Base-by-base conservation (phyloP, 2,329 filamentous ascomycete species). In the Ophiostoma australiae region DNA sequence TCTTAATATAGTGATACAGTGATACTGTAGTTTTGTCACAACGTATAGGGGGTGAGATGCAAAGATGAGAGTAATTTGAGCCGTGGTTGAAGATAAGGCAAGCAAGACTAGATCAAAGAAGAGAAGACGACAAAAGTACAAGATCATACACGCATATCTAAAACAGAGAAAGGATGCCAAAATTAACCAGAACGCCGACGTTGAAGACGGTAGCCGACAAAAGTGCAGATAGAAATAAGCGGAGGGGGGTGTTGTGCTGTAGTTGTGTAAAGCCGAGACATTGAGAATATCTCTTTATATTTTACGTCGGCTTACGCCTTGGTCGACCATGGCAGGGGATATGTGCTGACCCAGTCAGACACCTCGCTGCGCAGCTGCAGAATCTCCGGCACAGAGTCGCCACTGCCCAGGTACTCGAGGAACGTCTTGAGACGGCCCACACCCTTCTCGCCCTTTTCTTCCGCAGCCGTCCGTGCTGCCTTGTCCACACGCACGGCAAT, bases 401-500 rank as follows among this genome's bases (percentile, higher is more conserved):
- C 90, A 73, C 87, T 87, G 55, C 88, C 88, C 17, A 93, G 82
- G 76, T 88, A 87, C 61, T 91, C 87, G 75, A 90, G 80, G 80
- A 92, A 93, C 39, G 86, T 84, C 79, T 87, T 90, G 67, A 92
- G 82, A 76, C 86, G 87, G 68, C 85, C 86, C 33, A 86, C 84
- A 75, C 82, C 86, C 83, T 91, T 91, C 74, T 90, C 86, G 35
- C 86, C 87, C 76, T 85, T 87, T 73, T 89, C 87, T 78, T 89
- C 86, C 13, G 89, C 88, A n/a, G 86, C 86, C 76, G 90, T 89
- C 76, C 87, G 86, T 4, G 89, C 90, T 73, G 87, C 86, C 80
- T 88, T 92, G 80, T 94, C 90, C 66, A 97, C 82, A 72, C 91
- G 87, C 75, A 90, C 86, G 1, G 92, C 90, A 76, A 97, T 93